Evolutionary conservation across 495 filamentous ascomycete species (phyloP).

Genomic region (Daldinia bambusicola): DNA sequence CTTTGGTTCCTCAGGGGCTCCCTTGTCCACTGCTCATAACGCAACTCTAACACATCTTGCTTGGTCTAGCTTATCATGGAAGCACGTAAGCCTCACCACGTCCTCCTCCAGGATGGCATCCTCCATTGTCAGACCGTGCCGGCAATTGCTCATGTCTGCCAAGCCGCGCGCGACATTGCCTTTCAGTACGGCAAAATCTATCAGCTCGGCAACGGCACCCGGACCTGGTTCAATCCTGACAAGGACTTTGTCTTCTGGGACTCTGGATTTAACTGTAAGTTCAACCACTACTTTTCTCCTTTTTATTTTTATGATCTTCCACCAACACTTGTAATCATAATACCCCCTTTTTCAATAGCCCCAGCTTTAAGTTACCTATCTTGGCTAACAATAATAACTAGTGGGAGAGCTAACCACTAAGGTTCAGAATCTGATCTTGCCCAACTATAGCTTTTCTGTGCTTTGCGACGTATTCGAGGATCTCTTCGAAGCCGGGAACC

Average conservation of each 20-base stretch:
- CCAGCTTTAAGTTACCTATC: not conserved
- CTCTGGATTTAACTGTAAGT: constrained; percentile 13
- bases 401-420: constrained; percentile 15
- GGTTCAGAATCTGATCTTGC: constrained; percentile 20
- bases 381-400: constrained; percentile 11
- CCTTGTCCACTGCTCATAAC: not conserved
- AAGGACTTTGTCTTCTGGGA: constrained; percentile 20
- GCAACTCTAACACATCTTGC: not conserved
- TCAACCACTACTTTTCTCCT: not conserved
- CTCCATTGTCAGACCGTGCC: not conserved
- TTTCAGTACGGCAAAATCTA: constrained; percentile 2
- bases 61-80: not conserved
- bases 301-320: not conserved
- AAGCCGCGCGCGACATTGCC: not conserved
- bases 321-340: not conserved
- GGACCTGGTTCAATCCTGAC: constrained; percentile 12
- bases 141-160: constrained; percentile 13
- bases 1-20: not conserved
- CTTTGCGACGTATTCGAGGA: constrained; percentile 6
- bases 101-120: not conserved
- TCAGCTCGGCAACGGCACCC: constrained; percentile 1
- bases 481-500: not conserved
- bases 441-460: not conserved
- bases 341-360: not conserved
- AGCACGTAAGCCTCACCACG: not conserved